Conservation (phyloP, 139 green algal species). For the Tetradesmus lagerheimii region DNA sequence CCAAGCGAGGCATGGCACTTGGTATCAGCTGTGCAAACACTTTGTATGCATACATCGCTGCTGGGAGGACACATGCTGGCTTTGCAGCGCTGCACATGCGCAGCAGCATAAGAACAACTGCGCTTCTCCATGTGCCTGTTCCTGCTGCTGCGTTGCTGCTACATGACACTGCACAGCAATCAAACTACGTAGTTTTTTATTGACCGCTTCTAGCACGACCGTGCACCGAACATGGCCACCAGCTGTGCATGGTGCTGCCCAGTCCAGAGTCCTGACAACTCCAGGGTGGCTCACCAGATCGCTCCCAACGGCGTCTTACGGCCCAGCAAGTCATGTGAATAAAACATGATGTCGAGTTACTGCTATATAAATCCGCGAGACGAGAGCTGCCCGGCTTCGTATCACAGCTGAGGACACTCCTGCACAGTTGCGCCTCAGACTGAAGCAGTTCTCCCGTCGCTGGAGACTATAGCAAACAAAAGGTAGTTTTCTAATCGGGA, state of each 20-base stretch:
- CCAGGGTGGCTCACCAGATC: conserved; percentile 67
- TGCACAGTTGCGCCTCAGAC: background rate
- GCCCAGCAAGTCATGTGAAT: conserved; percentile 76
- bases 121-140: background rate
- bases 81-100: background rate
- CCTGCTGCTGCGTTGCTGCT: background rate
- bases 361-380: background rate
- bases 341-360: conserved; percentile 83
- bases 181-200: background rate
- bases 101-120: background rate
- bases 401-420: background rate
- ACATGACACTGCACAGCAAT: background rate
- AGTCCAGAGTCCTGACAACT: background rate
- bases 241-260: background rate
- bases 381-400: too few species aligned
- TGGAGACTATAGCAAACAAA: background rate
- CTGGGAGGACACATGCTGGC: background rate
- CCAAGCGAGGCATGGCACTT: too few species aligned
- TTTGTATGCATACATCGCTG: background rate
- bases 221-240: background rate
- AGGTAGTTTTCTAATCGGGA: background rate
- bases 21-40: too few species aligned
- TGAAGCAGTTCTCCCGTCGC: background rate
- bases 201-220: background rate
- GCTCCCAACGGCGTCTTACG: conserved; percentile 74